phyloP scores from a whole-genome alignment of 164 flowering plant genomes.

The Vitis vinifera region DNA sequence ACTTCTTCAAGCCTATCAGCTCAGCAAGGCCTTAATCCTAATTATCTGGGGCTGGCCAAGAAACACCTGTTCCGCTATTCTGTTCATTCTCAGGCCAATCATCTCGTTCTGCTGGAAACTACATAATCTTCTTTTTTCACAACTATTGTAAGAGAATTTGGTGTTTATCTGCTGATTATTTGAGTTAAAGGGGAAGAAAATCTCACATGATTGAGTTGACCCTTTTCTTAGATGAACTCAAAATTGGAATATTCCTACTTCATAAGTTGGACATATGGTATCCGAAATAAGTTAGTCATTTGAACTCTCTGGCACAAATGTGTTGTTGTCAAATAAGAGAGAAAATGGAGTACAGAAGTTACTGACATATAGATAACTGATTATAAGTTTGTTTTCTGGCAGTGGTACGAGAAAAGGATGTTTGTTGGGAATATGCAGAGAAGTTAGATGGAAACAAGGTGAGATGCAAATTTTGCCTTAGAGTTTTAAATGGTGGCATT shows the following conservation, averaged over 20 bases:
- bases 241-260: no score
- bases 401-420: slow-evolving; percentile 97
- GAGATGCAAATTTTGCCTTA: slow-evolving; percentile 76
- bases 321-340: background rate
- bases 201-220: no score
- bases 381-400: slow-evolving; percentile 13
- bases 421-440: slow-evolving; percentile 95
- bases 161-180: no score
- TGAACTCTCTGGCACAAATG: background rate
- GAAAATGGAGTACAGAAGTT: background rate
- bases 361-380: background rate
- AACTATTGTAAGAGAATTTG: no score
- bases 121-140: no score
- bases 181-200: no score
- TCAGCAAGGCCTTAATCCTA: background rate
- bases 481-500: slow-evolving; percentile 84
- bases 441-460: slow-evolving; percentile 93
- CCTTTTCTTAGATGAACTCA: no score
- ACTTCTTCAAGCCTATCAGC: background rate
- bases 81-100: background rate
- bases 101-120: background rate
- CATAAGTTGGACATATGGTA: background rate
- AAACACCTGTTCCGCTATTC: background rate
- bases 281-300: no score
- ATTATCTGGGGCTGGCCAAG: no score